phyloP scores from a whole-genome alignment of 169 alveolate species.

The Eimeria acervulina region DNA sequence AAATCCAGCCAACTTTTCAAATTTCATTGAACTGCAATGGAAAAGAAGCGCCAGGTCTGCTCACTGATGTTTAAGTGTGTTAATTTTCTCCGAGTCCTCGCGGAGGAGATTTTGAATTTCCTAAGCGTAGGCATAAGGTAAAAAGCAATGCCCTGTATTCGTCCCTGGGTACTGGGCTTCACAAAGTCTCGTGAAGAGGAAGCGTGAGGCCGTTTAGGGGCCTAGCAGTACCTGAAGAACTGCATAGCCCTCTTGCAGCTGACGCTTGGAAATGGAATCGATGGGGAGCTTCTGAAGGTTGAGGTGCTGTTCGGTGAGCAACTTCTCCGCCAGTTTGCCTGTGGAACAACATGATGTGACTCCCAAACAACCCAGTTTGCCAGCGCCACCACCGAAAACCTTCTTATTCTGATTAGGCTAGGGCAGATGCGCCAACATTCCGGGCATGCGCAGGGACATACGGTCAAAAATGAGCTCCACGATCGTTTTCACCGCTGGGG shows the following conservation, averaged over 20 bases:
- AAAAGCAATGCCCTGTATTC: not conserved
- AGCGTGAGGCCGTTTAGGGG: not conserved
- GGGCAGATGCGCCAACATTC: not conserved
- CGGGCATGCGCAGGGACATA: not conserved
- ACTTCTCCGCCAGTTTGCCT: conserved; percentile 72
- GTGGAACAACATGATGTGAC: not conserved
- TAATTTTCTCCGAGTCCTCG: conserved; percentile 23
- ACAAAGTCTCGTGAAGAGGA: not conserved
- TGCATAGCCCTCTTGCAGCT: conserved; percentile 82
- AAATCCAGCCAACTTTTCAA: not conserved
- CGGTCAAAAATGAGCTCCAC: conserved; percentile 76
- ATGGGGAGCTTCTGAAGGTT: conserved; percentile 81
- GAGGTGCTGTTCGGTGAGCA: conserved; percentile 80
- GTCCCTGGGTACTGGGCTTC: not conserved
- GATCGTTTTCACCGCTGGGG: conserved; percentile 63
- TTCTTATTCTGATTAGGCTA: not conserved
- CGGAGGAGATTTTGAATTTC: conserved; percentile 68
- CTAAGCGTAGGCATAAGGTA: not conserved
- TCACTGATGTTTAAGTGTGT: conserved; percentile 59
- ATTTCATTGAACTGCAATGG: not conserved
- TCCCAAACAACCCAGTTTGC: not conserved
- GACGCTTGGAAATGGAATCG: conserved; percentile 80
- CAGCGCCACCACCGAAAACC: not conserved
- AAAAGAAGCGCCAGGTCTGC: not conserved
- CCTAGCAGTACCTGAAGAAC: conserved; percentile 73